Evolutionary conservation across 352 stramenopile species (phyloP).

Genomic region (Aphanomyces astaci): DNA sequence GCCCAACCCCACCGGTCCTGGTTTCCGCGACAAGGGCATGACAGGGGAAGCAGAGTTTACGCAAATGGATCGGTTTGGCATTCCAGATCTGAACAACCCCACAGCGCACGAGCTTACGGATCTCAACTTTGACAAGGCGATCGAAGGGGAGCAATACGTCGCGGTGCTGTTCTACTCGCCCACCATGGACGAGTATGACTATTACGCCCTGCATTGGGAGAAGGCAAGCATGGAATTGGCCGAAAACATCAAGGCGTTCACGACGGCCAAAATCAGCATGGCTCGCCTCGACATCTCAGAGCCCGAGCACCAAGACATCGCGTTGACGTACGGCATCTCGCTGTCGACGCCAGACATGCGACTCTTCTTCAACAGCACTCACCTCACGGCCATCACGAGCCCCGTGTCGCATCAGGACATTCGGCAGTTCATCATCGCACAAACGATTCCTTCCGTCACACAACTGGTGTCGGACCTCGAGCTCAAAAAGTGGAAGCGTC

Average conservation of each 20-base stretch:
- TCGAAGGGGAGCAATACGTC: constrained; percentile 14
- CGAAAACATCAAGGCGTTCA: constrained; percentile 4
- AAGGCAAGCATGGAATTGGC: constrained; percentile 20
- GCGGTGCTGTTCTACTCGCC: constrained; percentile 15
- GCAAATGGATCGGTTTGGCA: constrained; percentile 23
- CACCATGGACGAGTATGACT: constrained; percentile 15
- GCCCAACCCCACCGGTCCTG: constrained; percentile 15
- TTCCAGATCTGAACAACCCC: constrained; percentile 21
- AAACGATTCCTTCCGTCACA: constrained; percentile 14
- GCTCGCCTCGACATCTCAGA: constrained; percentile 20
- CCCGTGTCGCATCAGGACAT: constrained; percentile 6
- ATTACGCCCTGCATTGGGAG: constrained; percentile 18
- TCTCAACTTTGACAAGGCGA: constrained; percentile 22
- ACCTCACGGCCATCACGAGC: background rate
- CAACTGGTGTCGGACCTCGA: background rate
- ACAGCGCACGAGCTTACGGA: constrained; percentile 15
- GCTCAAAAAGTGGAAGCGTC: constrained; percentile 22
- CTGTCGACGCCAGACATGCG: constrained; percentile 3
- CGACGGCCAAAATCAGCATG: constrained; percentile 12
- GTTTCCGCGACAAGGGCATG: constrained; percentile 20
- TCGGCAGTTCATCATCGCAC: constrained; percentile 12
- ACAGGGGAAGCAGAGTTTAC: constrained; percentile 12
- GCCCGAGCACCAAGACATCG: constrained; percentile 20
- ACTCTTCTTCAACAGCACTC: constrained; percentile 16
- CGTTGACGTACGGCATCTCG: background rate